Evolutionary conservation across 495 filamentous ascomycete species (phyloP), one percentile per base, ranked within the genome.

Genomic region (Talaromyces wortmannii): DNA sequence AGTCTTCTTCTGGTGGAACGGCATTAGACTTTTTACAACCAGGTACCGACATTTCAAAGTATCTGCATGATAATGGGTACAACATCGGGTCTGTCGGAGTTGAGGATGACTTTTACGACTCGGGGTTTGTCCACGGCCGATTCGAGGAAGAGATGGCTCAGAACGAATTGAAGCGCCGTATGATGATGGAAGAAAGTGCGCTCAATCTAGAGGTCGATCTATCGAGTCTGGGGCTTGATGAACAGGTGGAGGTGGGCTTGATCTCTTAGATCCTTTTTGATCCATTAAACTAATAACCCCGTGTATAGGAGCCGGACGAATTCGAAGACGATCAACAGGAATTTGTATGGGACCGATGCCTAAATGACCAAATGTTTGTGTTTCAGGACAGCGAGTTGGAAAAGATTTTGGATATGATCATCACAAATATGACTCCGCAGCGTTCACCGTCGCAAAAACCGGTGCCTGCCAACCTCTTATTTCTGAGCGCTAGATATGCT

Each of bases 161-260:
- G 69, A 97, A 90, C 58, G 94, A 97, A 69, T 83, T 96, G 81
- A 89, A 91, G 61, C 79, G 92, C 53, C 85, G 94, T 16, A 97
- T 99, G 95, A 97, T 99, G 92, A 97, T 97, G 94, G 97, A 97
- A 86, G 95, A 99, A 68, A 99, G 94, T 65, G 92, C 95, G 10
- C 86, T 95, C 55, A 96, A 99, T 66, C 77, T 99, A 31, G 94
- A 99, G 68, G 94, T 99, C 31, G 94, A 99, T 64, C 69, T 99
- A 46, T 94, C 94, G 4, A 97, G 94, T 66, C 79, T 99, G 54
- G 95, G 95, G 36, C 82, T 99, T 59, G 94, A 99, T 63, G 94
- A 99, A 68, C 88, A 92, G 61, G 89, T 92, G 31, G 94, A 97
- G 78, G 91, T 90, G 70, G 69, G 83, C 69, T 54, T 51, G 29